Base-by-base conservation (phyloP, 148 eudicot genomes). In the Rhododendron ovatum region DNA sequence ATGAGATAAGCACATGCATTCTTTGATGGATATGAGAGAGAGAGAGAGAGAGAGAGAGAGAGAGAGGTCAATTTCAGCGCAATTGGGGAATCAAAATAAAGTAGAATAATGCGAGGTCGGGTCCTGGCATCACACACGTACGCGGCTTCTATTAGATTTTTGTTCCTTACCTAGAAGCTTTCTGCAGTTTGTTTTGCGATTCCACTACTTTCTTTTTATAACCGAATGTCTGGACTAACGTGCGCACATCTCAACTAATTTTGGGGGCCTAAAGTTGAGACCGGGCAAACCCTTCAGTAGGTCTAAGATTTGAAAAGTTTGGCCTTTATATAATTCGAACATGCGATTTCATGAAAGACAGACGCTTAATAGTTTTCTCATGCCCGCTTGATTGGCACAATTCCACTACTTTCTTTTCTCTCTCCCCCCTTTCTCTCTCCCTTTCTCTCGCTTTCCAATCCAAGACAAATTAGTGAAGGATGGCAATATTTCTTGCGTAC, bases 241-340 rank as follows among this genome's bases (percentile, higher is more conserved):
- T 57, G 1, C 0, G 43, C 43, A 0, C 24, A 57, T 5, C 0
- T 57, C 8, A 8, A 20, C 1, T 1, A 4, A 57, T 57, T 18
- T 5, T 5, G 63, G 4, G 2, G 1, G 4, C 0, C 7, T 59
- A 0, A 59, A 59, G 65, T 20, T 20, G 9, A 20, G 65, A 59
- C 14, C 14, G 3, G 4, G 1, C 14, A 13, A 2, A 51, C 2
- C 3, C 14, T 51, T 51, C 17, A 2, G 15, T 13, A 4, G 1
- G 2, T 47, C 55, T 2, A 2, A 51, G 11, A 2, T 10, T 47
- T 47, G 50, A 47, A 47, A 57, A 41, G 45, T 57, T 18, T 18
- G 0, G 1, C 0, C 0, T 57, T 18, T 0, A 0, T 18, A 0
- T 17, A 0, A 57, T 18, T 57, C 1, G 1, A 57, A 57, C 1